Percentiles rank a stretch among this genome's conserved stretches.
These are phyloP conservation scores for Phoma sp. DNA, from an alignment of 2,329 filamentous ascomycete genomes.

Conservation along the genomic window DNA sequence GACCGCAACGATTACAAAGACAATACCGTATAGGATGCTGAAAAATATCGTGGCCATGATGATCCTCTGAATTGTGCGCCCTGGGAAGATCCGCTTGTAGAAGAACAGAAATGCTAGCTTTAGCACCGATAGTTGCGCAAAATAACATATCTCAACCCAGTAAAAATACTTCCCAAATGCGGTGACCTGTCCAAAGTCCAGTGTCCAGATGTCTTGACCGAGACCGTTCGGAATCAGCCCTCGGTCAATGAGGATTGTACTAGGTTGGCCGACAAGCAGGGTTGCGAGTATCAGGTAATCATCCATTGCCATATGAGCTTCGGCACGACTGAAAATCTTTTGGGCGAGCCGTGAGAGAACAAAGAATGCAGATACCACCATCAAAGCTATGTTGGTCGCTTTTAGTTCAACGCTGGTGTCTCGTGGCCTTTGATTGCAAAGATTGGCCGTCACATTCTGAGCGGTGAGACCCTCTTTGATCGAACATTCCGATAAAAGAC, in stretches of 20 bases:
- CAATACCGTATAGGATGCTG: slow-evolving; percentile 8
- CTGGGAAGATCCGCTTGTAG: slow-evolving; percentile 36
- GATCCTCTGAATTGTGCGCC: slow-evolving; percentile 7
- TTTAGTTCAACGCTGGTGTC: not conserved
- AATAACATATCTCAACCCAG: slow-evolving; percentile 38
- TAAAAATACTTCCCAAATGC: slow-evolving; percentile 45
- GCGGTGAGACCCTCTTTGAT: slow-evolving; percentile 5
- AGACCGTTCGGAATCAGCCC: slow-evolving; percentile 43
- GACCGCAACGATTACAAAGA: slow-evolving; percentile 20
- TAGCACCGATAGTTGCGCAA: slow-evolving; percentile 27
- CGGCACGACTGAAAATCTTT: not conserved
- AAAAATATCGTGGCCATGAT: not conserved
- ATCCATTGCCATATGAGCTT: not conserved
- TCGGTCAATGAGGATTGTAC: slow-evolving; percentile 15
- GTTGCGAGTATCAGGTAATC: not conserved
- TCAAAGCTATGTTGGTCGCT: not conserved
- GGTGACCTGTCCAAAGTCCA: slow-evolving; percentile 49
- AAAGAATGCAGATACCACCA: not conserved
- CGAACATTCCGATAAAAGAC: slow-evolving; percentile 7
- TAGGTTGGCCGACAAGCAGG: not conserved
- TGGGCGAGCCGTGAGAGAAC: not conserved
- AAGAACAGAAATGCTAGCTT: slow-evolving; percentile 35
- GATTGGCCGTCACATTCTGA: not conserved
- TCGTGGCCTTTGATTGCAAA: not conserved
- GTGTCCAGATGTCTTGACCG: slow-evolving; percentile 58